phyloP scores from a whole-genome alignment of 176 grass and related monocot species.

The Zoysia japonica region DNA sequence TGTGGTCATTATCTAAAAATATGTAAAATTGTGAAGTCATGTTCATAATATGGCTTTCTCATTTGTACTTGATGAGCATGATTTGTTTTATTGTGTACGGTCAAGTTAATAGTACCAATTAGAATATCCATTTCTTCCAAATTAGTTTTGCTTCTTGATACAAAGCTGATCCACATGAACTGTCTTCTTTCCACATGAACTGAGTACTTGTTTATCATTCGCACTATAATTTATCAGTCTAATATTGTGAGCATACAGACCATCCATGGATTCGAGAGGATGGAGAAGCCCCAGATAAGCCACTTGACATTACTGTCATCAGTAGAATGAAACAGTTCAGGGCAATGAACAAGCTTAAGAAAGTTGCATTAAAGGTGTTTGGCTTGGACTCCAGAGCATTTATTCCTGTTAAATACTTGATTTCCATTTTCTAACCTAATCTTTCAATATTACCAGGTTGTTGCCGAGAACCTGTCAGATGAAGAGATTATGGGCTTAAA shows the following conservation, averaged over 20 bases:
- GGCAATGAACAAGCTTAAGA: slow-evolving; percentile 99
- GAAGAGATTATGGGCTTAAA: slow-evolving; percentile 98
- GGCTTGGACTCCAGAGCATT: slow-evolving; percentile 31
- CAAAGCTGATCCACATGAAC: neutral
- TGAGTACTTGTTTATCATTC: slow-evolving; percentile 13
- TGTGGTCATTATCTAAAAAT: neutral
- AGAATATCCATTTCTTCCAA: neutral
- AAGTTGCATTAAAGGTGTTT: slow-evolving; percentile 95
- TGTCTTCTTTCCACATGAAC: neutral
- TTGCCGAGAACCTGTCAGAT: slow-evolving; percentile 91
- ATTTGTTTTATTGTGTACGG: too few relatives aligned
- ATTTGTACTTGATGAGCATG: neutral
- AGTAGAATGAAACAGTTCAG: slow-evolving; percentile 99
- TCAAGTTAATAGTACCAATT: neutral
- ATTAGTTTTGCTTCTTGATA: neutral
- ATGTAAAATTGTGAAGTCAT: slow-evolving; percentile 20
- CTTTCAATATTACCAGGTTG: slow-evolving; percentile 54
- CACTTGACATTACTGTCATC: slow-evolving; percentile 94
- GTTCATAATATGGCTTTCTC: slow-evolving; percentile 30
- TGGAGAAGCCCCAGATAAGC: slow-evolving; percentile 94
- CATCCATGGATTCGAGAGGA: slow-evolving; percentile 99
- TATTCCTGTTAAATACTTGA: neutral
- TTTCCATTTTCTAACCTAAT: slow-evolving; percentile 27
- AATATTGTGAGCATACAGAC: slow-evolving; percentile 57
- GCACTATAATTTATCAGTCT: slow-evolving; percentile 31